Evolutionary conservation across 257 asterid genomes (phyloP), one percentile per base, ranked within the genome.

Genomic region (Solanum piurae): DNA sequence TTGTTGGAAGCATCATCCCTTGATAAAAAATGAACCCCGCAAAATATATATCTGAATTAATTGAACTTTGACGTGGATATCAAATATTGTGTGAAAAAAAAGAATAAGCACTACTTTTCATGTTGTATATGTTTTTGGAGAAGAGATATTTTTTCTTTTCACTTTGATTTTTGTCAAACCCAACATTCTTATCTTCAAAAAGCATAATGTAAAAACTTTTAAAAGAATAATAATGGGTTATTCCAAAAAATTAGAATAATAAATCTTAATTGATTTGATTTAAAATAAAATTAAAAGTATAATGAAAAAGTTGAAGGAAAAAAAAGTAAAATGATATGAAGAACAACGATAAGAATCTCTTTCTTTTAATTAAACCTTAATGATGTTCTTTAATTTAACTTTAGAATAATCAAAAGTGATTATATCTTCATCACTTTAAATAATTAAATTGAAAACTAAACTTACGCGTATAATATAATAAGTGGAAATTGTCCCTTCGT

Each of bases 181-280:
- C 90, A 87, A 92, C 97, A 92, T 93, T 95, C 94, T 93, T 92
- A 92, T 93, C 92, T 91, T 90, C 86, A 83, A 72, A 91, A 91
- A 91, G 94, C 94, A 95, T 84, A 84, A 87, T 58, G 14, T 89
- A 92, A 92, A 80, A 80, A 92, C 91, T 87, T 71, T 89, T 64
- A 79, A 91, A 89, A 88, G 73, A 90, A 68, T 72, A 76, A 74
- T 27, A 46, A 27, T 46, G 73, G 33, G 62, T 86, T 76, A 86
- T 88, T 88, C 89, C 52, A 44, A 2, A 44, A 79, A 27, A 1
- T 27, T 44, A 44, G 27, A 79, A 79, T 18, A 44, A 79, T 27
- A 44, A 44, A 29, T 14, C 16, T 79, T 25, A 44, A 27, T 38
- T 40, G 4, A 7, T 42, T 27, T 27, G 38, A 79, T 13, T 2